A percentile compares a stretch with the other conserved stretches of the same genome.
phyloP scores from a whole-genome alignment of 2,329 filamentous ascomycete species.

The Phoma sp. region DNA sequence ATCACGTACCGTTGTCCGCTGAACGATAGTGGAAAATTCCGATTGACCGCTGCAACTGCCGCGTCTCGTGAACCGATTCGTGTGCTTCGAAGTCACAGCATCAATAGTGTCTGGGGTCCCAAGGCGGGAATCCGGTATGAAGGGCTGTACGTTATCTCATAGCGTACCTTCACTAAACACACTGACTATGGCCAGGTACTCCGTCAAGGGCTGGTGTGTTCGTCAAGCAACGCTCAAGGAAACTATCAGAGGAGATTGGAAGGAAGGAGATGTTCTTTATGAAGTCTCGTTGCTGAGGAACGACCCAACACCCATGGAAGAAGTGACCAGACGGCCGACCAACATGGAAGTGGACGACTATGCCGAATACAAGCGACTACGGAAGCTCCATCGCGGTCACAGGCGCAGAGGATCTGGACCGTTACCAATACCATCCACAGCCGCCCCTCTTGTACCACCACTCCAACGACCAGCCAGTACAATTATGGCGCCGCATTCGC shows the following conservation, averaged over 20 bases:
- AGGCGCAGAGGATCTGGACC: constrained; percentile 13
- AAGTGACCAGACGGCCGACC: constrained; percentile 50
- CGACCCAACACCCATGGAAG: constrained; percentile 44
- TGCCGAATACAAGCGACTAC: constrained; percentile 55
- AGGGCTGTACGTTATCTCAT: constrained; percentile 52
- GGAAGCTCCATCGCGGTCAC: constrained; percentile 30
- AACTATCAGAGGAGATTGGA: constrained; percentile 22
- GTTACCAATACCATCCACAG: not conserved
- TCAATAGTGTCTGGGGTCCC: constrained; percentile 55
- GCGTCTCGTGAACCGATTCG: constrained; percentile 53
- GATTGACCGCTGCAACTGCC: constrained; percentile 52
- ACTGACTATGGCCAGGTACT: constrained; percentile 26
- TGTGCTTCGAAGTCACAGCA: constrained; percentile 54
- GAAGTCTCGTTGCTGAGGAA: constrained; percentile 50
- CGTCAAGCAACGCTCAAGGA: constrained; percentile 31
- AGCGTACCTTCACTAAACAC: not conserved
- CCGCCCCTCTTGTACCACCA: not conserved
- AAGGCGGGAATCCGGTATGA: constrained; percentile 58
- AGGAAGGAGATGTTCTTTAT: constrained; percentile 44
- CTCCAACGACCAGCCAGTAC: not conserved
- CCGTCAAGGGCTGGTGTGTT: constrained; percentile 52
- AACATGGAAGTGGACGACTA: constrained; percentile 59
- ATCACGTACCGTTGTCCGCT: constrained; percentile 53
- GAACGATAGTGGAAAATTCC: constrained; percentile 54
- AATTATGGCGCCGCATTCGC: not conserved